Evolutionary conservation across 768 basidiomycete genomes (phyloP).

Genomic region (Kwoniella shandongensis): DNA sequence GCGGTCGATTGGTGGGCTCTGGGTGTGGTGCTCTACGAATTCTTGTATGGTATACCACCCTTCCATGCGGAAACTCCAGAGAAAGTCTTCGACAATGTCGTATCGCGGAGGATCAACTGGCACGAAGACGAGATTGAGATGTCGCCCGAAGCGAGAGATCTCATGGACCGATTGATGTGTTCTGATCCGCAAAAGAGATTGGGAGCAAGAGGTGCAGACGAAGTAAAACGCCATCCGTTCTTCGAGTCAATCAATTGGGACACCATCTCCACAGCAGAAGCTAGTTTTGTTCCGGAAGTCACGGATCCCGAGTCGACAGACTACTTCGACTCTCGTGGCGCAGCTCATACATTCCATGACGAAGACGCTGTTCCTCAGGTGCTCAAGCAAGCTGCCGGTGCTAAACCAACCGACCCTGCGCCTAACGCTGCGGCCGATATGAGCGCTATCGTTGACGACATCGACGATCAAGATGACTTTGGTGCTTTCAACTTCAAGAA

Average conservation of each 20-base stretch:
- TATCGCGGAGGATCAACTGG: slow-evolving; percentile 92
- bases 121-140: slow-evolving; percentile 79
- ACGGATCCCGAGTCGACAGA: slow-evolving; percentile 98
- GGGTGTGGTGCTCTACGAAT: slow-evolving; percentile 97
- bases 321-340: slow-evolving; percentile 96
- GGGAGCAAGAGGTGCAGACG: slow-evolving; percentile 81
- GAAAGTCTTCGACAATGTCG: slow-evolving; percentile 96
- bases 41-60: slow-evolving; percentile 92
- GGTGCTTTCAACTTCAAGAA: slow-evolving; percentile 99
- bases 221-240: slow-evolving; percentile 90
- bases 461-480: slow-evolving; percentile 68
- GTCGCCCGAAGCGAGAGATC: slow-evolving; percentile 80
- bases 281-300: slow-evolving; percentile 92
- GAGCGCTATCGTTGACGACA: slow-evolving; percentile 37
- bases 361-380: slow-evolving; percentile 63
- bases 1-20: slow-evolving; percentile 99
- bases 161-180: slow-evolving; percentile 82
- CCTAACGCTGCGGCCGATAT: slow-evolving; percentile 44
- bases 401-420: slow-evolving; percentile 20
- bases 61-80: slow-evolving; percentile 98
- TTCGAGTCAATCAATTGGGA: slow-evolving; percentile 91
- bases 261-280: slow-evolving; percentile 79
- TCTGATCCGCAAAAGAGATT: slow-evolving; percentile 75
- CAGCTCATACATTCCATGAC: slow-evolving; percentile 87
- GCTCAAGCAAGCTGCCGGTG: slow-evolving; percentile 33